Conservation (phyloP, 1,284 basidiomycete genomes). For the Tilletia indica region DNA sequence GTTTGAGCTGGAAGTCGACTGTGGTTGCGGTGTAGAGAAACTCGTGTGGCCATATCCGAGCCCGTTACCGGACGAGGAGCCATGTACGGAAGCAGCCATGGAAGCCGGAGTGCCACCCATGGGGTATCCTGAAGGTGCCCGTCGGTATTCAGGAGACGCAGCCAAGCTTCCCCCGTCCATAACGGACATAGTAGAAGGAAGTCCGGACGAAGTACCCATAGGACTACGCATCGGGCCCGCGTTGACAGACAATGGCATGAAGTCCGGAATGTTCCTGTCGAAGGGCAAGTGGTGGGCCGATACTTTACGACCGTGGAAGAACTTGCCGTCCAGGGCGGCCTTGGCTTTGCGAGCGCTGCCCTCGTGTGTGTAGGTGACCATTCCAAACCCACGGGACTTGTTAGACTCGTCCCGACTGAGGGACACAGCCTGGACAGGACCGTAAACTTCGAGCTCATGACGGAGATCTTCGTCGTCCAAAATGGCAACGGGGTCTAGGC, state of each 20-base stretch:
- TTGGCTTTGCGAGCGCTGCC: constrained; percentile 24
- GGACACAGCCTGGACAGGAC: constrained; percentile 22
- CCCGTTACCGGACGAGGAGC: not conserved
- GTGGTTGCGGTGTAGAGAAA: constrained; percentile 5
- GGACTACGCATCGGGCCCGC: not conserved
- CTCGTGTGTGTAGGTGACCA: constrained; percentile 25
- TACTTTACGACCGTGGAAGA: constrained; percentile 28
- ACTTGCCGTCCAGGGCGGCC: constrained; percentile 26
- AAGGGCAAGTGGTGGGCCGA: constrained; percentile 24
- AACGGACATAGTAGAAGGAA: not conserved
- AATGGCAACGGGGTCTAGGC: constrained; percentile 27
- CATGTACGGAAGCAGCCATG: not conserved
- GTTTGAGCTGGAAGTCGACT: not conserved
- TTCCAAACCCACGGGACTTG: constrained; percentile 30
- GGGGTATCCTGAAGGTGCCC: not conserved
- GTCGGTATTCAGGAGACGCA: constrained; percentile 11
- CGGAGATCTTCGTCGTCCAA: constrained; percentile 32
- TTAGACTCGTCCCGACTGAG: constrained; percentile 27
- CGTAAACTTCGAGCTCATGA: constrained; percentile 27
- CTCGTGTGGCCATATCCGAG: not conserved
- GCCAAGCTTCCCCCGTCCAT: constrained; percentile 1
- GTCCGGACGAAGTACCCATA: not conserved
- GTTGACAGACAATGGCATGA: not conserved
- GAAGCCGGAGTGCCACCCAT: not conserved
- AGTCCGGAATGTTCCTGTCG: not conserved